Base-by-base conservation (phyloP, 768 basidiomycete species). In the Cystobasidium ongulense region DNA sequence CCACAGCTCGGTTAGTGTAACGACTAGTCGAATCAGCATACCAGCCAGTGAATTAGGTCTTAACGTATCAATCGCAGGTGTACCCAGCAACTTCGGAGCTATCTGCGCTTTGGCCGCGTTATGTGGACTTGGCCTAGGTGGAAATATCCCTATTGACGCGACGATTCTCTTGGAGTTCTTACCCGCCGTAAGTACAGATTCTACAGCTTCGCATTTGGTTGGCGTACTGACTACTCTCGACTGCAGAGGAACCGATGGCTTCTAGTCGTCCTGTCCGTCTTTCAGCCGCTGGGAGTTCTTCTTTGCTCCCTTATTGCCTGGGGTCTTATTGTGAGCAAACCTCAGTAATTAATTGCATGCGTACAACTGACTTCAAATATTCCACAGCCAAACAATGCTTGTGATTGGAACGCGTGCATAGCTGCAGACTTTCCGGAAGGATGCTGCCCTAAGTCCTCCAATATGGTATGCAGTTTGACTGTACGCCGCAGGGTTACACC, bases 91-190 rank as follows among this genome's bases (percentile, higher is more conserved):
- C 78, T 83, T 80, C 70, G 78, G 57, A 2, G 82, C 80, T 1
- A 77, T 82, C 57, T 82, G 81, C 76, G 80, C 78, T 65, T 77
- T 82, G 74, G 78, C 80, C 74, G 76, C 80, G 31, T 62, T 80
- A 18, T 66, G 77, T 25, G 77, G 76, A 15, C 63, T 82, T 67
- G 81, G 81, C 25, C 77, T 80, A 25, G 82, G 82, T 18, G 82
- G 82, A 7, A 82, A 82, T 77, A 82, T 83, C 53, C 83, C 83
- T n/a, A 81, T 82, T 75, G 82, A 82, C 74, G 65, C 73, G 1
- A 74, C 74, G 17, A 74, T 74, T 53, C 79, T 79, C 2, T 80
- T 83, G 59, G 82, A 82, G 74, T 83, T 83, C 76, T 72, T 83
- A 3, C 82, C 82, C 1, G 74, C 75, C 23, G 73, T 66, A 5